Percentiles rank a stretch among this genome's conserved stretches.
phyloP scores from a whole-genome alignment of 2,329 filamentous ascomycete species.

The Cadophora gregata region DNA sequence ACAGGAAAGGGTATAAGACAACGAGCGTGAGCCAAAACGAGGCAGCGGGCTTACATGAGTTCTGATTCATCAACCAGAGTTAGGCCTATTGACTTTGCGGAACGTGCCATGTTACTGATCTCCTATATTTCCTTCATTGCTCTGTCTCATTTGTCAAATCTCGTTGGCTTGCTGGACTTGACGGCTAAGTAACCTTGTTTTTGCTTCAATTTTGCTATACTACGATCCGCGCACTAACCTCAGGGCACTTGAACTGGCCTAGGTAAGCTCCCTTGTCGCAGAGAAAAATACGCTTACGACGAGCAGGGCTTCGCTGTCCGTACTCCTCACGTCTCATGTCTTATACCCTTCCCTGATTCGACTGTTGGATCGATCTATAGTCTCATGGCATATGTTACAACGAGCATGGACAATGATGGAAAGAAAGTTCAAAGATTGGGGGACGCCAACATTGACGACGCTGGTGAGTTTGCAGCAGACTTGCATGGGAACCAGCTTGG shows the following conservation, averaged over 20 bases:
- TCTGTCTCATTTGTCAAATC: conserved; percentile 1
- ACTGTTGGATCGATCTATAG: not conserved
- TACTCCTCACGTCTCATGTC: conserved; percentile 17
- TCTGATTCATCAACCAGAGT: not conserved
- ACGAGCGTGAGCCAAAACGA: conserved; percentile 10
- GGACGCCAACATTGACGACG: too few relatives aligned
- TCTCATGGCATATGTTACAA: not conserved
- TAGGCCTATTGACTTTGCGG: not conserved
- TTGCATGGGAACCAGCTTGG: not conserved
- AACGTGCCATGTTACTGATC: not conserved
- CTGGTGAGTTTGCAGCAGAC: not conserved
- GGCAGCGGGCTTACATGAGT: conserved; percentile 6
- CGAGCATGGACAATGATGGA: not conserved
- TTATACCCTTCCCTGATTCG: conserved; percentile 11
- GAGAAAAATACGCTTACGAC: conserved; percentile 15
- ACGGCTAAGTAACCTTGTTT: not conserved
- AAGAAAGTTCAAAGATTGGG: not conserved
- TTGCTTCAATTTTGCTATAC: conserved; percentile 16
- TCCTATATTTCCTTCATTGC: not conserved
- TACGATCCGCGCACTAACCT: not conserved
- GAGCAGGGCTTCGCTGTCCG: conserved; percentile 20
- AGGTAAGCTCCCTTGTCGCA: not conserved
- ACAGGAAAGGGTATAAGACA: conserved; percentile 16
- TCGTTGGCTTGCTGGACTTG: not conserved
- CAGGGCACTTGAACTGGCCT: not conserved